Evolutionary conservation across 805 yeast genomes (phyloP).

Genomic region (Wickerhamiella sergipiensis): DNA sequence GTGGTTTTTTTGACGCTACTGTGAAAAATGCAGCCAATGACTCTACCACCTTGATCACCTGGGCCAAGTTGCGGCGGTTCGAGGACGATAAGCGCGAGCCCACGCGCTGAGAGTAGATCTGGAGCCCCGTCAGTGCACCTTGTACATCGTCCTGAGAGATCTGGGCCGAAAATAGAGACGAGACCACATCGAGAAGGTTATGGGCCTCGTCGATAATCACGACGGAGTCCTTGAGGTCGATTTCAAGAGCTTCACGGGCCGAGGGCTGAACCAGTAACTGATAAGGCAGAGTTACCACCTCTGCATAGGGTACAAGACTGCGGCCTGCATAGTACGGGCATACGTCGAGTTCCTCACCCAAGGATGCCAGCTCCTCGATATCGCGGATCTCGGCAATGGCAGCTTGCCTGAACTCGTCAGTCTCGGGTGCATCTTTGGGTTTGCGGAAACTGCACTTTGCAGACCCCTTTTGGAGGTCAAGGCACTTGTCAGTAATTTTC

Average conservation of each 20-base stretch:
- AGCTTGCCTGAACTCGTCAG: slow-evolving; percentile 38
- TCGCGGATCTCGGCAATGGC: slow-evolving; percentile 47
- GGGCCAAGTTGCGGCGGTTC: slow-evolving; percentile 56
- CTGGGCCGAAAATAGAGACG: slow-evolving; percentile 50
- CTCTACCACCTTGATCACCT: slow-evolving; percentile 43
- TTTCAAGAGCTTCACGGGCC: slow-evolving; percentile 44
- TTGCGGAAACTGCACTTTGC: slow-evolving; percentile 31
- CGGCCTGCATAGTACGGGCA: slow-evolving; percentile 81
- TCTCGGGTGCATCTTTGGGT: slow-evolving; percentile 19
- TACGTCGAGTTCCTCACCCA: slow-evolving; percentile 43
- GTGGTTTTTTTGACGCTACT: slow-evolving; percentile 12
- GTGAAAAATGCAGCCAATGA: slow-evolving; percentile 37
- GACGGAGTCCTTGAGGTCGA: slow-evolving; percentile 49
- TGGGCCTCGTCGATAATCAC: slow-evolving; percentile 90
- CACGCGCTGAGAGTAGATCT: slow-evolving; percentile 45
- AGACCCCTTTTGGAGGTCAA: slow-evolving; percentile 44
- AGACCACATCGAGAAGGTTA: slow-evolving; percentile 65
- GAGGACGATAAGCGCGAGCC: slow-evolving; percentile 51
- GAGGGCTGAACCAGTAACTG: slow-evolving; percentile 54
- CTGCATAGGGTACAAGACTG: slow-evolving; percentile 42
- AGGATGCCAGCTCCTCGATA: slow-evolving; percentile 58
- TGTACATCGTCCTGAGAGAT: slow-evolving; percentile 38
- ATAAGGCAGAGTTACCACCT: slow-evolving; percentile 74
- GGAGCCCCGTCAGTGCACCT: slow-evolving; percentile 34
- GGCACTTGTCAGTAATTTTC: slow-evolving; percentile 67